These are phyloP conservation scores for Cercospora citrullina DNA, from an alignment of 2,329 filamentous ascomycete genomes.

Conservation along the genomic window DNA sequence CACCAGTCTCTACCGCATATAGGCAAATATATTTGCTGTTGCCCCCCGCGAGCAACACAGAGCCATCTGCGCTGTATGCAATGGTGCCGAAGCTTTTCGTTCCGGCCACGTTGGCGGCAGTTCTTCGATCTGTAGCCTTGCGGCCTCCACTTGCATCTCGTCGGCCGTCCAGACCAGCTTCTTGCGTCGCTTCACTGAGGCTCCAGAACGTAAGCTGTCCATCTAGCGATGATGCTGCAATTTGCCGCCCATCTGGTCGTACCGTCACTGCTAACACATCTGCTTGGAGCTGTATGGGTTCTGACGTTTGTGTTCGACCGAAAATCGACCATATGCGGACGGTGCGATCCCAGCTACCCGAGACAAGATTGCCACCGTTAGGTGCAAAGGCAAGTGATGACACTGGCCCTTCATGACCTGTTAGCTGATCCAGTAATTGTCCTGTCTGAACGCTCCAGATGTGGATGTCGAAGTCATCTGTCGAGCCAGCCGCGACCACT, in stretches of 20 bases:
- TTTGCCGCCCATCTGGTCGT: conserved; percentile 84
- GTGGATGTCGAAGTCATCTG: conserved; percentile 96
- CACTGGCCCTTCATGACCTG: conserved; percentile 92
- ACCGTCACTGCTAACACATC: conserved; percentile 86
- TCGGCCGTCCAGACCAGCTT: conserved; percentile 81
- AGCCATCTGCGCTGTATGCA: conserved; percentile 87
- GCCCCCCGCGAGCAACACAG: conserved; percentile 83
- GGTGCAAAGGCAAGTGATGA: conserved; percentile 86
- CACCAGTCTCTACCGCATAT: conserved; percentile 91
- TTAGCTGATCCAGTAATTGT: conserved; percentile 84
- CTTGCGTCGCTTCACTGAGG: conserved; percentile 80
- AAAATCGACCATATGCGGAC: conserved; percentile 97
- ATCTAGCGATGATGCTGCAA: conserved; percentile 89
- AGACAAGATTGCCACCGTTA: conserved; percentile 78
- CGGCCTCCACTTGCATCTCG: conserved; percentile 92
- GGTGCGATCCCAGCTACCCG: conserved; percentile 95
- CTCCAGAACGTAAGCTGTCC: conserved; percentile 96
- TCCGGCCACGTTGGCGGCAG: conserved; percentile 84
- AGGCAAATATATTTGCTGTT: conserved; percentile 99
- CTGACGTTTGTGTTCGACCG: conserved; percentile 87
- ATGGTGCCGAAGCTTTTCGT: conserved; percentile 90
- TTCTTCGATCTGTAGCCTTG: conserved; percentile 81
- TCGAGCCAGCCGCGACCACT: conserved; percentile 89
- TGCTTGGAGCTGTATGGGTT: conserved; percentile 86
- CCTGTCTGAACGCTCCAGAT: conserved; percentile 99